Evolutionary conservation across 2,329 filamentous ascomycete species (phyloP), one percentile per base, ranked within the genome.

Genomic region (Dothideomycetidae sp.): DNA sequence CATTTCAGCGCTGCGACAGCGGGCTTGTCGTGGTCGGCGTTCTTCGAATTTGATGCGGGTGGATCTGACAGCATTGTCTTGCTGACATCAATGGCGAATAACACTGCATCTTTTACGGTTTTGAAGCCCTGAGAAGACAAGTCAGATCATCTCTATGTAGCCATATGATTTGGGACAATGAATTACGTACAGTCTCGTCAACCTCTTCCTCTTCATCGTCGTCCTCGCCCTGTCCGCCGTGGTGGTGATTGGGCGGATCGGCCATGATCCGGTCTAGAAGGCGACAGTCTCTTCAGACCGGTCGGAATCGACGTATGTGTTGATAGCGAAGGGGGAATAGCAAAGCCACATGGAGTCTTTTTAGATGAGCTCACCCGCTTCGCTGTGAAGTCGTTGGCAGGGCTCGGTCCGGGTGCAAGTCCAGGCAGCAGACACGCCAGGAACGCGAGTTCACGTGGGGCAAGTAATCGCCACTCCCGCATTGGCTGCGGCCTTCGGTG

Each of bases 21-120:
- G 3, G 88, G 76, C 31, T 81, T 86, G 50, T 88, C 82, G 40
- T 67, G 75, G 46, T 82, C 79, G 30, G 75, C 73, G 56, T 85
- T 88, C 60, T 82, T 93, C 35, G 76, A 71, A 43, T 72, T 68
- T 5, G 68, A 68, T 2, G 67, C 61, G 2, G 74, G 70, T 14
- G 82, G 82, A 29, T 64, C 63, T 47, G 57, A 63, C 44, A 96
- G 64, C 88, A 96, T 98, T 0, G 84, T 85, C 26, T 74, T 61
- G 66, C 81, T 94, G 53, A 96, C 59, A 46, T 96, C 81, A 50
- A 98, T 93, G 10, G 85, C 88, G 55, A 98, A 88, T 15, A 98
- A 69, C n/a, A 96, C 73, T n/a, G 90, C 90, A 75, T 98, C 90
- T 62, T 93, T 94, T 54, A 86, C 78, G 1, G 79, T 71, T 63